These are phyloP conservation scores for Nicotiana otophora DNA, from an alignment of 257 asterid genomes.

Conservation along the genomic window DNA sequence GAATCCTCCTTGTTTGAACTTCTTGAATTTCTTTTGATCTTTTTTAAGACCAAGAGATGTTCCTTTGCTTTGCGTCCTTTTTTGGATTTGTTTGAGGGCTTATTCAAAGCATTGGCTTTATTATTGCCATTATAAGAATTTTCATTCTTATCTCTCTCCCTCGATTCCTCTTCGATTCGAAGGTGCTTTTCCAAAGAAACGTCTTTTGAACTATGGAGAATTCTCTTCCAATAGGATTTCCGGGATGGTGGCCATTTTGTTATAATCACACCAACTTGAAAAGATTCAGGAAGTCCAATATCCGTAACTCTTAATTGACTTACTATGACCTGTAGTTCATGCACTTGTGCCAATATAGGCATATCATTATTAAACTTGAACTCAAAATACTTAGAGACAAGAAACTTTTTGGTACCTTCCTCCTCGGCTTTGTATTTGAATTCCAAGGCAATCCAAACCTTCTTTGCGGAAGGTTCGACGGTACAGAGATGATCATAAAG, in stretches of 20 bases:
- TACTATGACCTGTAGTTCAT: background rate
- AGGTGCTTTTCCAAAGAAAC: background rate
- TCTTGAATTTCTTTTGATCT: background rate
- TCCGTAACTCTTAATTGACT: background rate
- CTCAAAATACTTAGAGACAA: background rate
- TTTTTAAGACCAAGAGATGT: background rate
- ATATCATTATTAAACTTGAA: too few relatives aligned
- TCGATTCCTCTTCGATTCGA: background rate
- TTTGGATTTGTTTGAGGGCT: background rate
- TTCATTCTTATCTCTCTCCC: background rate
- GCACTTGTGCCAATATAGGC: background rate
- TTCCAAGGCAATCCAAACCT: background rate
- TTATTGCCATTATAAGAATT: background rate
- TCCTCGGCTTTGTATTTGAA: too few relatives aligned
- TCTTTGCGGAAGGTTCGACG: background rate
- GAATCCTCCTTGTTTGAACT: background rate
- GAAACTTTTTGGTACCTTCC: too few relatives aligned
- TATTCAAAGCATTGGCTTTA: background rate
- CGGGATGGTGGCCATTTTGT: background rate
- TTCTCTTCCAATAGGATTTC: background rate
- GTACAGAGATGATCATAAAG: background rate
- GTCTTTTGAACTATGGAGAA: background rate
- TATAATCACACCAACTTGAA: background rate
- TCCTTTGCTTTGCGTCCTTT: background rate
- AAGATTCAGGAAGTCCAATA: background rate